Base-by-base conservation (phyloP, 257 asterid genomes). In the Solanum sejunctum region DNA sequence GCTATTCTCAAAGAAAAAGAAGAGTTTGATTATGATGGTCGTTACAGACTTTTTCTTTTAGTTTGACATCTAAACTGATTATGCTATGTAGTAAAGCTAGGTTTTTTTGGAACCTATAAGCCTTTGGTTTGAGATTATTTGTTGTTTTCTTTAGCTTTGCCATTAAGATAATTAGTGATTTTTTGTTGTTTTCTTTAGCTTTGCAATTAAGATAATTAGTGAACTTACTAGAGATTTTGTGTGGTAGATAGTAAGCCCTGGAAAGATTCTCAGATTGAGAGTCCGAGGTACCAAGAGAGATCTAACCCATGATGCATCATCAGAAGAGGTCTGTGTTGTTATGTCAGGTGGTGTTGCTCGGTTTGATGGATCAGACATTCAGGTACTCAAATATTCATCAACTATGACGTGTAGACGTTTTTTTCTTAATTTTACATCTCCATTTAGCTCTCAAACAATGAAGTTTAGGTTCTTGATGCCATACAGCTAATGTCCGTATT, bases 281-380 rank as follows among this genome's bases (percentile, higher is more conserved):
- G 95, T 95, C 57, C 96, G 96, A 55, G 97, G 92, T 61, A 90
- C 92, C 58, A 95, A 93, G 89, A 91, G 90, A 80, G 98, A 94
- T 84, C 85, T 88, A 26, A 87, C 89, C 6, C 94, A 88, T 77
- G 96, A 93, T 72, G 77, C 92, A 57, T 89, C 97, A 0, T 86
- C 92, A 9, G 98, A 95, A 91, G 99, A 93, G 90, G 93, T 96
- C 87, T 95, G 99, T 66, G 89, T 93, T 77, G 97, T 96, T 87
- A 91, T 93, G 97, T 89, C 94, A 20, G 95, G 97, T 58, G 93
- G 91, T 51, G 83, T 96, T 89, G 98, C 97, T 77, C 95, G 98
- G 20, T 90, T 96, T 87, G 98, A 94, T 84, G 99, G 98, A 86
- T 91, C 97, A 58, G 97, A 95, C 80, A 92, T 97, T 85, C 95